phyloP scores from a whole-genome alignment of 331 rosid genomes.

The Pyracantha coccinea region DNA sequence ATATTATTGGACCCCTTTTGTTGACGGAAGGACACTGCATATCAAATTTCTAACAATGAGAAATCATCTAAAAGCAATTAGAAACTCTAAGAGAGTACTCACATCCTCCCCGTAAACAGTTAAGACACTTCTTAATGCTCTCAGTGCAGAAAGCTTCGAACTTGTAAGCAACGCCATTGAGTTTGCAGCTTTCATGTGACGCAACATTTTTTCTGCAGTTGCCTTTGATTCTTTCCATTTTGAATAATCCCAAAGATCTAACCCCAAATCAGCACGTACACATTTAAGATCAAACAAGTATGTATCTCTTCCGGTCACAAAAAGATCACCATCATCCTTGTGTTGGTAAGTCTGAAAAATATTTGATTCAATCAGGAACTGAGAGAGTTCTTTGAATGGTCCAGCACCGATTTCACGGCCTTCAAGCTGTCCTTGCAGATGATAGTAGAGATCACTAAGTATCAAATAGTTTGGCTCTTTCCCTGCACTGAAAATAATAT shows the following conservation, averaged over 20 bases:
- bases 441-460: slow-evolving; percentile 85
- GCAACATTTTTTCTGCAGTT: slow-evolving; percentile 63
- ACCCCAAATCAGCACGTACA: slow-evolving; percentile 63
- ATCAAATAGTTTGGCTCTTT: slow-evolving; percentile 60
- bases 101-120: slow-evolving; percentile 56
- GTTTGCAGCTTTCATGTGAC: slow-evolving; percentile 57
- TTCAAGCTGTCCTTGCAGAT: slow-evolving; percentile 91
- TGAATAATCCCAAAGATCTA: slow-evolving; percentile 69
- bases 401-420: slow-evolving; percentile 75
- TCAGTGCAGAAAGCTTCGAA: slow-evolving; percentile 69
- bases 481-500: slow-evolving; percentile 59
- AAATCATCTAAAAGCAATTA: not conserved
- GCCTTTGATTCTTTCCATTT: slow-evolving; percentile 67
- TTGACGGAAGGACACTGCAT: too few species aligned
- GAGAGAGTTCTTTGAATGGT: slow-evolving; percentile 75
- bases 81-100: slow-evolving; percentile 32
- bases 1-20: not conserved
- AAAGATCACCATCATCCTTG: slow-evolving; percentile 45
- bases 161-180: slow-evolving; percentile 48
- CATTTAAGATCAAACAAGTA: slow-evolving; percentile 57
- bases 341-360: slow-evolving; percentile 43
- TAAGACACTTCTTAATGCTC: slow-evolving; percentile 50
- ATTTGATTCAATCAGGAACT: slow-evolving; percentile 49
- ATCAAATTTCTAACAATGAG: not conserved
- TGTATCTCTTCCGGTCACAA: slow-evolving; percentile 35